These are phyloP conservation scores for Thecaphora frezii DNA, from an alignment of 1,284 basidiomycete species.

Conservation along the genomic window DNA sequence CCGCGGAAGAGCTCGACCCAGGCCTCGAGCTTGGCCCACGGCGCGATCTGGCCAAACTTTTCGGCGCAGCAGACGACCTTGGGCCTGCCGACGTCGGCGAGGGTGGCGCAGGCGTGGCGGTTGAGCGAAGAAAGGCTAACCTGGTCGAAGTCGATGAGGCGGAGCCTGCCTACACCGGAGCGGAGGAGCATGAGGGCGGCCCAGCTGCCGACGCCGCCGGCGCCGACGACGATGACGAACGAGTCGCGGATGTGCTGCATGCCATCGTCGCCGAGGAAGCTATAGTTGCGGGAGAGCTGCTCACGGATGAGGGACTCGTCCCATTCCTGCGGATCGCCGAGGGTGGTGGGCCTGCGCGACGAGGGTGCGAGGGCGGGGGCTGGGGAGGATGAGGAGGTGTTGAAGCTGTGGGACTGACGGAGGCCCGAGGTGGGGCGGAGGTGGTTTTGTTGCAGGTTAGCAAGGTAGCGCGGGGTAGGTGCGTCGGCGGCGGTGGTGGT, in stretches of 20 bases:
- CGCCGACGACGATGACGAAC: conserved; percentile 85
- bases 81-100: conserved; percentile 87
- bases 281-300: conserved; percentile 89
- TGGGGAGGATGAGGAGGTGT: conserved; percentile 4
- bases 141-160: conserved; percentile 58
- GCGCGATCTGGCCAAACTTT: conserved; percentile 71
- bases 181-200: conserved; percentile 78
- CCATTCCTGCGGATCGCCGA: conserved; percentile 13
- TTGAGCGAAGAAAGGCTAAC: conserved; percentile 65
- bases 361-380: neutral
- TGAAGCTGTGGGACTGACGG: conserved; percentile 29
- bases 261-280: conserved; percentile 87
- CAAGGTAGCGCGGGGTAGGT: conserved; percentile 43
- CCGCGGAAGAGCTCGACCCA: conserved; percentile 48
- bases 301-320: conserved; percentile 60
- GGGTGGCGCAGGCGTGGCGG: conserved; percentile 81
- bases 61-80: conserved; percentile 83
- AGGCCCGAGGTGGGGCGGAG: conserved; percentile 18
- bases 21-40: conserved; percentile 68
- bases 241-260: conserved; percentile 78
- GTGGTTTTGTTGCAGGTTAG: conserved; percentile 22
- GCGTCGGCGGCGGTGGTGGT: conserved; percentile 19
- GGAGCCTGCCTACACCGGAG: conserved; percentile 49
- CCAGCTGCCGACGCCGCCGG: conserved; percentile 95
- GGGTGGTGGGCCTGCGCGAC: neutral